Evolutionary conservation across 148 eudicot species (phyloP).

Genomic region (Simmondsia chinensis): DNA sequence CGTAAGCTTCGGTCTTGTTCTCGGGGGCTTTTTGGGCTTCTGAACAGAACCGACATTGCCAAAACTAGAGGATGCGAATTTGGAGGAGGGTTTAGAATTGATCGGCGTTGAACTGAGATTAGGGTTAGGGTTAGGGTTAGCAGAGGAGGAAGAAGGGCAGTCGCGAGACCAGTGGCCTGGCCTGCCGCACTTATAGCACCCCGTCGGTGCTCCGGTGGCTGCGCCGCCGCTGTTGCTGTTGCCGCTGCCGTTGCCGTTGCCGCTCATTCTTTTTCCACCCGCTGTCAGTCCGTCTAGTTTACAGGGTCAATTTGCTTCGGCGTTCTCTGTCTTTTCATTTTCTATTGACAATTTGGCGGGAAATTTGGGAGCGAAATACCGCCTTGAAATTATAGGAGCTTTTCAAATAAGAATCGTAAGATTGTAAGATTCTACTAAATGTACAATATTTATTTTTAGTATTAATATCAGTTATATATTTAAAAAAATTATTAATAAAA

Average conservation of each 20-base stretch:
- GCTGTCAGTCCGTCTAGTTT: too few relatives aligned
- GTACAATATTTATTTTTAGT: too few relatives aligned
- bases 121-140: slow-evolving; percentile 25
- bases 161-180: slow-evolving; percentile 99
- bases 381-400: too few relatives aligned
- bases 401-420: too few relatives aligned
- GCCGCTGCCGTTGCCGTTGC: too few relatives aligned
- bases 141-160: slow-evolving; percentile 42
- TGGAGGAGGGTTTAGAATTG: slow-evolving; percentile 5
- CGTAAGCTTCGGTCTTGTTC: slow-evolving; percentile 65
- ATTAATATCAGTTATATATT: too few relatives aligned
- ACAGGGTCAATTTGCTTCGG: too few relatives aligned
- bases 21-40: slow-evolving; percentile 63
- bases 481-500: too few relatives aligned
- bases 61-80: neutral
- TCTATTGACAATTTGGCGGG: too few relatives aligned
- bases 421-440: too few relatives aligned
- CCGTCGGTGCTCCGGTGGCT: slow-evolving; percentile 63
- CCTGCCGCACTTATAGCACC: slow-evolving; percentile 96
- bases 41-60: slow-evolving; percentile 5
- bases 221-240: slow-evolving; percentile 19
- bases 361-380: too few relatives aligned
- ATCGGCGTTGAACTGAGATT: slow-evolving; percentile 5
- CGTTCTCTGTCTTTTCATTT: too few relatives aligned
- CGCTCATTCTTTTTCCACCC: slow-evolving; percentile 27